Percentiles rank a stretch among this genome's conserved stretches.
phyloP scores from a whole-genome alignment of 495 filamentous ascomycete genomes.

The Halenospora varia region DNA sequence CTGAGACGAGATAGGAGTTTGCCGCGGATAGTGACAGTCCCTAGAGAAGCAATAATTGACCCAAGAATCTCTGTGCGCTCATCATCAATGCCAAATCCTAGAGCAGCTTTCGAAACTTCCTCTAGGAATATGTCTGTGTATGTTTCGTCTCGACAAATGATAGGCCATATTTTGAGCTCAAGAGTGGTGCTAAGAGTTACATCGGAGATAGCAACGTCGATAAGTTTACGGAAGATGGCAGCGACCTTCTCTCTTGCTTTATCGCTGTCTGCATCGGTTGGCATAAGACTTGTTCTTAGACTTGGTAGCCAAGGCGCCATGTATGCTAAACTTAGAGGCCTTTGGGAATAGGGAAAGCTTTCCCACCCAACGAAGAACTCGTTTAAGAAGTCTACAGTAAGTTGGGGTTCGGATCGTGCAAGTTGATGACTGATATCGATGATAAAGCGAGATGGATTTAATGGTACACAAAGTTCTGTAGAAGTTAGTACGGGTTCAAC shows the following conservation, averaged over 20 bases:
- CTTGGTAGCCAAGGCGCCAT: slow-evolving; percentile 63
- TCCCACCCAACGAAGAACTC: slow-evolving; percentile 70
- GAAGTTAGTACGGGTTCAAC: background rate
- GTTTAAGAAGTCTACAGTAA: slow-evolving; percentile 62
- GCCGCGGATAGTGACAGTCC: slow-evolving; percentile 56
- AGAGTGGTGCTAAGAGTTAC: slow-evolving; percentile 51
- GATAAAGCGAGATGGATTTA: slow-evolving; percentile 58
- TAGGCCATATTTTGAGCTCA: slow-evolving; percentile 57
- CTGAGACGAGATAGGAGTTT: slow-evolving; percentile 57
- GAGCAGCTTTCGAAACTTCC: slow-evolving; percentile 55
- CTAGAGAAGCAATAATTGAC: slow-evolving; percentile 54
- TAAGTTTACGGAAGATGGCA: slow-evolving; percentile 56
- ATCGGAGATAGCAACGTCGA: slow-evolving; percentile 55
- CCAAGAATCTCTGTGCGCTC: slow-evolving; percentile 56
- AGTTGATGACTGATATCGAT: slow-evolving; percentile 58
- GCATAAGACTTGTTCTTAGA: slow-evolving; percentile 50
- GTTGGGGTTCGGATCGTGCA: slow-evolving; percentile 55
- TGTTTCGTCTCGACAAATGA: slow-evolving; percentile 57
- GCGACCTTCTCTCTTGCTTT: slow-evolving; percentile 58
- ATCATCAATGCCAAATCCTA: slow-evolving; percentile 49
- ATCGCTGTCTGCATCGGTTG: slow-evolving; percentile 53
- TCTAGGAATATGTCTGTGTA: slow-evolving; percentile 60
- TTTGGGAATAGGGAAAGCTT: slow-evolving; percentile 56
- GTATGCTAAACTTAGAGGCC: slow-evolving; percentile 58
- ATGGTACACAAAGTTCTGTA: slow-evolving; percentile 50